phyloP scores from a whole-genome alignment of 2,329 filamentous ascomycete species.

The Colletotrichum endophyticum region DNA sequence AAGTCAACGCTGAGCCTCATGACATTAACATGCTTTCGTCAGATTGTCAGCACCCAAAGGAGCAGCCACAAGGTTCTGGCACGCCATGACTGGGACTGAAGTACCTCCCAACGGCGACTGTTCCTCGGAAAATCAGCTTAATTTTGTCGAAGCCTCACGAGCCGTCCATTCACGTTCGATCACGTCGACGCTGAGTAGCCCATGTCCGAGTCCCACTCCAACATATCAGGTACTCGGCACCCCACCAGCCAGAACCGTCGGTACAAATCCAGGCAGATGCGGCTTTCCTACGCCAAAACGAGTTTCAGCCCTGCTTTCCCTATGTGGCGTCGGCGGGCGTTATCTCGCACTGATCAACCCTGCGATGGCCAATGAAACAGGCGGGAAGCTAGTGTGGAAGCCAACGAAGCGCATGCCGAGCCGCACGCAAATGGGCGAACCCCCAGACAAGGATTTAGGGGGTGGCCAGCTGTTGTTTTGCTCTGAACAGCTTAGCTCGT shows the following conservation, averaged over 20 bases:
- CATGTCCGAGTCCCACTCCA: background rate
- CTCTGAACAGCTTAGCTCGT: background rate
- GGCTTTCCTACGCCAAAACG: background rate
- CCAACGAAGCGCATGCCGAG: constrained; percentile 1
- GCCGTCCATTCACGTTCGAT: background rate
- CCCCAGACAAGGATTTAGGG: background rate
- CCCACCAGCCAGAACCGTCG: background rate
- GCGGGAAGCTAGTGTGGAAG: background rate
- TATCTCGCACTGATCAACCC: background rate
- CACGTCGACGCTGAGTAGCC: background rate
- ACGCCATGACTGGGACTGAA: background rate
- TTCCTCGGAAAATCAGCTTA: background rate
- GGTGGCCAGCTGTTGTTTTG: background rate
- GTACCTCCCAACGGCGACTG: background rate
- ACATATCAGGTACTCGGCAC: background rate
- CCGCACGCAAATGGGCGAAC: background rate
- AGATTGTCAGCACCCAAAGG: background rate
- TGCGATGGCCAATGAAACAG: constrained; percentile 11
- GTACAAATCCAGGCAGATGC: background rate
- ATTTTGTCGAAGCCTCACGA: background rate
- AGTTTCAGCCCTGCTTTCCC: background rate
- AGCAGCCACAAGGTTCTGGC: background rate
- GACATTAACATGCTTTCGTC: background rate
- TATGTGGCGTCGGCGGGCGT: background rate
- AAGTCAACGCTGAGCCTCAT: background rate